Evolutionary conservation across 2,329 filamentous ascomycete species (phyloP).

Genomic region (Drechmeria coniospora): DNA sequence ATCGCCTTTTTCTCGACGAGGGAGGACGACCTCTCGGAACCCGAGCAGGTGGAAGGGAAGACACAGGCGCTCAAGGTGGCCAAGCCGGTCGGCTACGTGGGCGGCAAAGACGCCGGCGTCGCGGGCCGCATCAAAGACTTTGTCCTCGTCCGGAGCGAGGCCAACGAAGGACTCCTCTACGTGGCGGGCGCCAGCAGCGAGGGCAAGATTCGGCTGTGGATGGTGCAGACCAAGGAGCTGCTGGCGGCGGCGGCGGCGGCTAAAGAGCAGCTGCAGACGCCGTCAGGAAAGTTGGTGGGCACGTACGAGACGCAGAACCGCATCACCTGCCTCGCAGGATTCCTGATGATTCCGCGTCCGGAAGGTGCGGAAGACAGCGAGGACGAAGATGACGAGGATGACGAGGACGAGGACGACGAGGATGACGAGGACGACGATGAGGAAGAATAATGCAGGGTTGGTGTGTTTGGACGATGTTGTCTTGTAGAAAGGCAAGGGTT

Average conservation of each 20-base stretch:
- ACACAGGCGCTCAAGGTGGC: constrained; percentile 35
- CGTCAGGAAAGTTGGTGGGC: constrained; percentile 52
- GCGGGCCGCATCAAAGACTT: constrained; percentile 79
- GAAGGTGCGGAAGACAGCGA: constrained; percentile 46
- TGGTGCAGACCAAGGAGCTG: constrained; percentile 30
- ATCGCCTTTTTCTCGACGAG: constrained; percentile 70
- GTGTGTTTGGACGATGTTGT: background rate
- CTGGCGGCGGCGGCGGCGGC: constrained; percentile 12
- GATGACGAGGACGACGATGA: constrained; percentile 14
- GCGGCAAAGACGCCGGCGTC: constrained; percentile 55
- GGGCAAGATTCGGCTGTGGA: constrained; percentile 70
- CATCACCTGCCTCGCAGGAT: constrained; percentile 77
- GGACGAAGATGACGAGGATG: constrained; percentile 29
- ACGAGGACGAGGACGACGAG: constrained; percentile 23
- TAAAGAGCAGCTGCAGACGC: constrained; percentile 9
- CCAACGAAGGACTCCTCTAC: constrained; percentile 27
- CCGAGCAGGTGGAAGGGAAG: constrained; percentile 18
- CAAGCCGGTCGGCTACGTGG: constrained; percentile 59
- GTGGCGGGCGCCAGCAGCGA: constrained; percentile 71
- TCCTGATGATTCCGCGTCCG: constrained; percentile 62
- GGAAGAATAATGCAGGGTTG: background rate
- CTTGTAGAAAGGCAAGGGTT: too few species aligned
- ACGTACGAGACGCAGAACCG: constrained; percentile 74
- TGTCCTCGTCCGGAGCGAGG: constrained; percentile 37
- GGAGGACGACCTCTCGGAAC: constrained; percentile 25